Base-by-base conservation (phyloP, 1,284 basidiomycete genomes). In the Mrakiaceae sp. region DNA sequence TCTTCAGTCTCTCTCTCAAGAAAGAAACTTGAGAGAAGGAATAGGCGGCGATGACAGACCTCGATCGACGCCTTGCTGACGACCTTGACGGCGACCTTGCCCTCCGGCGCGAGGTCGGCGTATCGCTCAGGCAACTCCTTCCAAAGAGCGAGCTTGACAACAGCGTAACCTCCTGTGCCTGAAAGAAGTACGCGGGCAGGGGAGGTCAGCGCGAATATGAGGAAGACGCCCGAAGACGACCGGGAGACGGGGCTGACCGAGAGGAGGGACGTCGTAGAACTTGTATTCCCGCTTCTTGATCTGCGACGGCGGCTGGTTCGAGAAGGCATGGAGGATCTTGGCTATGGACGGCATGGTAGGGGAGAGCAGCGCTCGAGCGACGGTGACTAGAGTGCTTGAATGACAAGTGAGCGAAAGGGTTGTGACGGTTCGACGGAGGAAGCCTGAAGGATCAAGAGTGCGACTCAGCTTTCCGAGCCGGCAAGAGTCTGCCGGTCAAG, bases 241-340 rank as follows among this genome's bases (percentile, higher is more conserved):
- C 43, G 5, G 11, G 56, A 39, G 8, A 8, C 46, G 43, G 46
- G 43, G 40, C 57, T 55, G 46, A 40, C 63, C 64, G 9, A 66
- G 64, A 0, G 64, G 64, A 9, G 64, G 64, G 40, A 60, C 59
- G 48, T 66, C 64, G 12, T 53, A 56, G 57, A 66, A 66, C 43
- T 62, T 62, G 55, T 66, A 62, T 52, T 62, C 61, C 11, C 53
- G 43, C 47, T 62, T 62, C 53, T 62, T 62, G 44, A 62, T 62
- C 12, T 54, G 53, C 7, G 50, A 54, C 8, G 61, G 46, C 4
- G 61, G 61, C 14, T 62, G 61, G 39, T 9, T 46, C 46, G 47
- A 44, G 49, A 52, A 63, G 10, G 56, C 56, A 14, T 14, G 52
- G 11, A 54, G n/a, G 3, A 56, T 48, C 27, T 54, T 39, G 11